Evolutionary conservation across 2,329 filamentous ascomycete genomes (phyloP), one percentile per base, ranked within the genome.

Genomic region (Tolypocladium sp.): DNA sequence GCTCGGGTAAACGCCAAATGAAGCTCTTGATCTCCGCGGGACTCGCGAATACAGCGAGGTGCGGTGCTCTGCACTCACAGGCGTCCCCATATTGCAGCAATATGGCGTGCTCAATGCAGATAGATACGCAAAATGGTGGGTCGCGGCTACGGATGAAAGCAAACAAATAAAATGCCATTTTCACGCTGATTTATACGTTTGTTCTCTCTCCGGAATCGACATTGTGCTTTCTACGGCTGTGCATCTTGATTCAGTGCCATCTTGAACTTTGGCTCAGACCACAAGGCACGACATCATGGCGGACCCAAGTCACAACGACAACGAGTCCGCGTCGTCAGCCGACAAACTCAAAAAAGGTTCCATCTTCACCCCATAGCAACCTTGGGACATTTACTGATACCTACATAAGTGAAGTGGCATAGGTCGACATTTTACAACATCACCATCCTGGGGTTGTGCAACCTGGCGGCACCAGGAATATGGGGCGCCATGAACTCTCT

Each of bases 401-500:
- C 22, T 27, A 22, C n/a, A 25, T 13, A 30, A 84, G 82, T 83
- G 25, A 84, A 80, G 78, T 89, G 87, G 87, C 82, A 90, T 67
- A 83, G 85, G 33, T 87, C 85, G 1, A 89, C 87, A 0, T 86
- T 88, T 64, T 91, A 84, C 74, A 90, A 91, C 73, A 85, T 88
- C 57, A 81, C 86, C 38, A 82, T 91, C 44, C 80, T 91, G 1
- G 88, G 88, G 0, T 71, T 90, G 12, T 89, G 85, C 72, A 89
- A 88, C 67, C 83, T 91, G 62, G 77, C 85, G 1, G 87, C 87
- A 0, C 88, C 87, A 0, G 88, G 88, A 0, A 87, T 90, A 61
- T 90, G 87, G 87, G 81, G 79, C 15, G 86, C 86, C 9, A 88
- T 90, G 86, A 90, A 90, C 73, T 85, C 82, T 0, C 79, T 91